phyloP scores from a whole-genome alignment of 495 filamentous ascomycete species.

The Penicillium atrosanguineum region DNA sequence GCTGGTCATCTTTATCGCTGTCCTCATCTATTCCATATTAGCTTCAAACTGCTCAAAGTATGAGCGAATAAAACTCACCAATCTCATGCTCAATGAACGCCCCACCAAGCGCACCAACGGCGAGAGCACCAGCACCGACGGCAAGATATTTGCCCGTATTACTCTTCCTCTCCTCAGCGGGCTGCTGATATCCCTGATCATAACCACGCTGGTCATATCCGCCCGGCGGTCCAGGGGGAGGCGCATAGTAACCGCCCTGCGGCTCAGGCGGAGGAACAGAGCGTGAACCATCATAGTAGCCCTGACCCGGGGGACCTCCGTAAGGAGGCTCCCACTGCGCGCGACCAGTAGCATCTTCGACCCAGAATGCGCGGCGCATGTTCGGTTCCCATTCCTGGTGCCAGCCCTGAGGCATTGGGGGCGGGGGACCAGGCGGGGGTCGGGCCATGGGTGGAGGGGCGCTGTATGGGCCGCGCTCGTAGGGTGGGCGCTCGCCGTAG shows the following conservation, averaged over 20 bases:
- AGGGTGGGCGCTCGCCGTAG: constrained; percentile 3
- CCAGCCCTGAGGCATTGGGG: constrained; percentile 59
- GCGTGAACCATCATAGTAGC: constrained; percentile 21
- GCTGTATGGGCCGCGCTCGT: constrained; percentile 20
- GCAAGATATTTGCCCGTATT: constrained; percentile 42
- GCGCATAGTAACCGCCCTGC: constrained; percentile 26
- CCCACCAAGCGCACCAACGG: constrained; percentile 54
- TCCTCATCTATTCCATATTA: constrained; percentile 13
- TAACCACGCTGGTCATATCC: constrained; percentile 13
- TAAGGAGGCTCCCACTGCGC: constrained; percentile 58
- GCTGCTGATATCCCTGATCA: constrained; percentile 20
- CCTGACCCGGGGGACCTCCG: constrained; percentile 7
- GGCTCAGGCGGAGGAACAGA: constrained; percentile 20
- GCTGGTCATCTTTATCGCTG: constrained; percentile 6
- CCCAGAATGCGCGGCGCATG: constrained; percentile 58
- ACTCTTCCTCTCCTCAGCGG: constrained; percentile 40
- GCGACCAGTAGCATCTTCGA: constrained; percentile 56
- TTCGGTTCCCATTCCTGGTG: constrained; percentile 56
- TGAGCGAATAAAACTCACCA: constrained; percentile 33
- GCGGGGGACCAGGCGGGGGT: constrained; percentile 38
- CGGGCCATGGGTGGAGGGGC: constrained; percentile 25
- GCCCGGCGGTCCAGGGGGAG: constrained; percentile 19
- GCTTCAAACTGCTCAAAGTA: background rate
- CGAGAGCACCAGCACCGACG: constrained; percentile 54
- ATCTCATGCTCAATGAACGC: constrained; percentile 54